Percentiles rank a stretch among this genome's conserved stretches.
Conservation (phyloP, 2,329 filamentous ascomycete genomes). For the Scolecobasidium constrictum region DNA sequence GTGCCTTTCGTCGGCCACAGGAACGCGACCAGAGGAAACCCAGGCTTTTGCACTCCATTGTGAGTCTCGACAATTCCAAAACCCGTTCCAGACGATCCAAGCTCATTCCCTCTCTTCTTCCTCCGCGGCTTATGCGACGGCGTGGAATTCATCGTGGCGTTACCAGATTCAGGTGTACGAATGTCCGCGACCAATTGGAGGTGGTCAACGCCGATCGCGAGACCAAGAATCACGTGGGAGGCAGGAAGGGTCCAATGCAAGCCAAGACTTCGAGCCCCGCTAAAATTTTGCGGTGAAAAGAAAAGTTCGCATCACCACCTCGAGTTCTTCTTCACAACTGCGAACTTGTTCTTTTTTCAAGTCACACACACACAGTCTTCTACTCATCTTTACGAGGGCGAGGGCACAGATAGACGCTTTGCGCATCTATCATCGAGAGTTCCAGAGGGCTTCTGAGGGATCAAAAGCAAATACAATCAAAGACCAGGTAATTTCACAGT, state of each 20-base stretch:
- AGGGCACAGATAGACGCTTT: not conserved
- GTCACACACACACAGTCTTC: too few species aligned
- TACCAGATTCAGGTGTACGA: too few species aligned
- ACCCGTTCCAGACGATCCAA: not conserved
- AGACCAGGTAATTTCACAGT: constrained; percentile 13
- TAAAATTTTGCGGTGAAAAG: too few species aligned
- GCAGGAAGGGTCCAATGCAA: too few species aligned
- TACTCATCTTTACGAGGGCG: not conserved
- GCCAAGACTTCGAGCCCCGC: too few species aligned
- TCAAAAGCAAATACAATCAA: constrained; percentile 1
- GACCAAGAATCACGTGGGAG: too few species aligned
- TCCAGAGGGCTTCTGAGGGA: constrained; percentile 3
- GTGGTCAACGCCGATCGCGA: too few species aligned
- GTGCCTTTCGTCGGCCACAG: constrained; percentile 82
- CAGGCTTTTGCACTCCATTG: constrained; percentile 36
- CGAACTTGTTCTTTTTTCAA: too few species aligned
- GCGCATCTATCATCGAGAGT: not conserved
- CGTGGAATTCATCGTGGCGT: not conserved
- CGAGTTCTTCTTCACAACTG: too few species aligned
- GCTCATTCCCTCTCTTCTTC: constrained; percentile 5
- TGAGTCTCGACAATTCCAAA: not conserved
- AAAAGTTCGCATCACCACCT: too few species aligned
- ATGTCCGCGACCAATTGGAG: too few species aligned
- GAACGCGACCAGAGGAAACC: constrained; percentile 87
- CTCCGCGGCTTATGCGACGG: constrained; percentile 8